Evolutionary conservation across 257 asterid genomes (phyloP).

Genomic region (Primulina tabacum): DNA sequence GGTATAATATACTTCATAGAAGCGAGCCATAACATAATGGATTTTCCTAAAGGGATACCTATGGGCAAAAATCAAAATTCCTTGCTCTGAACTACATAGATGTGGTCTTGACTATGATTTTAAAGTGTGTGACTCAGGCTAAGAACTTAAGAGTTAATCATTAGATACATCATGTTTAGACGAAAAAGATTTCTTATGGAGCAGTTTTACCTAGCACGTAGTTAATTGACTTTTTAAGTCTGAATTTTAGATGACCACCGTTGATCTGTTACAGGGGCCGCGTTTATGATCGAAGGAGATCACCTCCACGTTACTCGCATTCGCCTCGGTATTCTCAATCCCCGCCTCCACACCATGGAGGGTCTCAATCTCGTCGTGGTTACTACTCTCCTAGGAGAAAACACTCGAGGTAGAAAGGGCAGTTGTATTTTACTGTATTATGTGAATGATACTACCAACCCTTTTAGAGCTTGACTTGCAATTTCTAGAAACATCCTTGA

Average conservation of each 20-base stretch:
- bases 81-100: neutral
- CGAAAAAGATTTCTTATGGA: neutral
- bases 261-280: conserved; percentile 43
- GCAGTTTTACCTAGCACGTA: neutral
- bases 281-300: conserved; percentile 71
- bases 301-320: conserved; percentile 74
- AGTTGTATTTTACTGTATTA: neutral
- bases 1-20: no score
- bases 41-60: neutral
- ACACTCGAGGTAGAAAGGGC: conserved; percentile 54
- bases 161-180: neutral
- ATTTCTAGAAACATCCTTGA: neutral
- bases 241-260: neutral
- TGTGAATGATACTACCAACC: neutral
- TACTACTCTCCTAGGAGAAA: conserved; percentile 77
- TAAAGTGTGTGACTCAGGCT: neutral
- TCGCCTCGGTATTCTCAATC: conserved; percentile 75
- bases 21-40: no score
- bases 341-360: conserved; percentile 65
- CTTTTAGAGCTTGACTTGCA: neutral
- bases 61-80: neutral
- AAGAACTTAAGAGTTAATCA: neutral
- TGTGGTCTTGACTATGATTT: neutral
- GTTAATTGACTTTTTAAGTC: neutral
- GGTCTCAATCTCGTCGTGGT: conserved; percentile 58